Percentiles rank a stretch among this genome's conserved stretches.
Evolutionary conservation across 495 filamentous ascomycete genomes (phyloP).

Genomic region (Bacidia rubella): DNA sequence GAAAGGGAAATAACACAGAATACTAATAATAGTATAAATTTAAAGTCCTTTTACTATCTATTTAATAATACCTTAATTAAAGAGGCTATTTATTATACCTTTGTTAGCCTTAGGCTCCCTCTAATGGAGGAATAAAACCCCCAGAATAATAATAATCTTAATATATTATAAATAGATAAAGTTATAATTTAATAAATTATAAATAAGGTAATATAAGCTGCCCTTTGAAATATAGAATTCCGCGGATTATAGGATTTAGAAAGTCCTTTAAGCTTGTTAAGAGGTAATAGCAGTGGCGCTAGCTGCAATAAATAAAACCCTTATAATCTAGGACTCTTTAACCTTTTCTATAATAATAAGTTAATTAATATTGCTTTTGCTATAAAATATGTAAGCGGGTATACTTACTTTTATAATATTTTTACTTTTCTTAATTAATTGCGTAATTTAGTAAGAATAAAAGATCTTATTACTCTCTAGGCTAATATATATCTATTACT

Average conservation of each 20-base stretch:
- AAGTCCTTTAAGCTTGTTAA: no score
- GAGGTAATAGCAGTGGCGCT: no score
- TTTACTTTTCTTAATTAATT: constrained; percentile 7
- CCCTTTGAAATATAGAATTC: background rate
- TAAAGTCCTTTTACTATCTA: background rate
- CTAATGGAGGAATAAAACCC: background rate
- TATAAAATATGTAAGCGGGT: background rate
- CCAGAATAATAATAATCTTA: no score
- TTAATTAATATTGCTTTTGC: background rate
- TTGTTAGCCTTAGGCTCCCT: background rate
- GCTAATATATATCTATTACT: background rate
- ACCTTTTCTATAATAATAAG: background rate
- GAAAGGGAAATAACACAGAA: background rate
- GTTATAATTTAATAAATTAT: constrained; percentile 4
- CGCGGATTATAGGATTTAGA: no score
- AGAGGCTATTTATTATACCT: background rate
- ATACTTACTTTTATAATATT: constrained; percentile 2
- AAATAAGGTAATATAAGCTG: background rate
- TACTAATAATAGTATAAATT: constrained; percentile 2
- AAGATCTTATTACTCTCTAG: background rate
- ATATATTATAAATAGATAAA: background rate
- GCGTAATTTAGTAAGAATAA: background rate
- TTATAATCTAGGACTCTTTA: constrained; percentile 4
- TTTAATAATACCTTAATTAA: background rate
- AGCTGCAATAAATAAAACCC: background rate